Evolutionary conservation across 1,284 basidiomycete species (phyloP).

Genomic region (Schizophyllum amplum): DNA sequence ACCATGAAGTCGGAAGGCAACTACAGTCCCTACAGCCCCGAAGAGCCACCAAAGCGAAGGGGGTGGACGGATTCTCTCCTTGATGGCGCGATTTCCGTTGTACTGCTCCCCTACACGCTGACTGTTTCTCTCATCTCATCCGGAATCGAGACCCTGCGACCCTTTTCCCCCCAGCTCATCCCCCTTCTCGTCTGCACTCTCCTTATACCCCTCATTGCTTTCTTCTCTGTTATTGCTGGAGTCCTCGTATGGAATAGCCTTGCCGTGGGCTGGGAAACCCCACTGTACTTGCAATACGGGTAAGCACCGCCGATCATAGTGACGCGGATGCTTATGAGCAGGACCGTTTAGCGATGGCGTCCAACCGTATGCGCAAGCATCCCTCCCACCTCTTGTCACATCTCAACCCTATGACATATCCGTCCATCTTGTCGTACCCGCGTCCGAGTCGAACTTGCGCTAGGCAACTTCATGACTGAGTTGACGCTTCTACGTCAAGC

Average conservation of each 20-base stretch:
- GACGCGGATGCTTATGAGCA: slow-evolving; percentile 3
- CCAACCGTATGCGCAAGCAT: slow-evolving; percentile 50
- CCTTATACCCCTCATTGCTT: slow-evolving; percentile 51
- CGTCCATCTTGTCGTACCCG: slow-evolving; percentile 57
- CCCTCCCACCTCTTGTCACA: slow-evolving; percentile 41
- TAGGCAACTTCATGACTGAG: slow-evolving; percentile 76
- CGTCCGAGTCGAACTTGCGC: slow-evolving; percentile 56
- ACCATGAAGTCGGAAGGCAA: not conserved
- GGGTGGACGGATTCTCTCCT: slow-evolving; percentile 9
- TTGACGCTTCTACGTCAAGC: slow-evolving; percentile 44
- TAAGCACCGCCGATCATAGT: slow-evolving; percentile 25
- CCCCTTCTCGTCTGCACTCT: slow-evolving; percentile 51
- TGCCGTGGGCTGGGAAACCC: slow-evolving; percentile 57
- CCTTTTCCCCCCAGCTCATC: slow-evolving; percentile 46
- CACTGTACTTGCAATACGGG: slow-evolving; percentile 71
- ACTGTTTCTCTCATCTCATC: slow-evolving; percentile 12
- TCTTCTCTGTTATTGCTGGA: slow-evolving; percentile 57
- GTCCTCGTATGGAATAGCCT: slow-evolving; percentile 63
- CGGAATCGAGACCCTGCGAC: slow-evolving; percentile 29
- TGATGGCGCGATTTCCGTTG: slow-evolving; percentile 4
- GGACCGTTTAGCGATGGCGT: slow-evolving; percentile 42
- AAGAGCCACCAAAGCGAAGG: slow-evolving; percentile 10
- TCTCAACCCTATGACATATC: slow-evolving; percentile 66
- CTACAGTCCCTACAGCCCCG: not conserved
- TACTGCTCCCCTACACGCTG: slow-evolving; percentile 14